Evolutionary conservation across 352 stramenopile genomes (phyloP).

Genomic region (Phytophthora hibernalis): DNA sequence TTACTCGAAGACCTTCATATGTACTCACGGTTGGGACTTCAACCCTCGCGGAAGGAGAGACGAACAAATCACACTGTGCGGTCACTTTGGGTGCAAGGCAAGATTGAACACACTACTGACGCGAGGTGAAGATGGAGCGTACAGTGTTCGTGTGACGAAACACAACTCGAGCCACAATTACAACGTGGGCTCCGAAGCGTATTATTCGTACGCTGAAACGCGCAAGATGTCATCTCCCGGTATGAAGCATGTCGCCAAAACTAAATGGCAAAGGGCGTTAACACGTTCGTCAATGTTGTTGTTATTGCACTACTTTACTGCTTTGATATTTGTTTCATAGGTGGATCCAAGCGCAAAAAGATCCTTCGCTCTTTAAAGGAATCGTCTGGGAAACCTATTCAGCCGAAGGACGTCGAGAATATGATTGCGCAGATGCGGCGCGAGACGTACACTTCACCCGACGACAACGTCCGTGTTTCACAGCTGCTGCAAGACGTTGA

Average conservation of each 20-base stretch:
- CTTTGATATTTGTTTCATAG: not conserved
- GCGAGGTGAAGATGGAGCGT: not conserved
- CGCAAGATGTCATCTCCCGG: not conserved
- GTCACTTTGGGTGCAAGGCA: not conserved
- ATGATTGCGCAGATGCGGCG: constrained; percentile 9
- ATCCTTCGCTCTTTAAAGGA: constrained; percentile 13
- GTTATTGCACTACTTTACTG: not conserved
- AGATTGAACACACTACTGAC: not conserved
- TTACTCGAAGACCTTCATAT: not conserved
- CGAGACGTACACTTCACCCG: constrained; percentile 1
- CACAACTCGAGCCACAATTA: constrained; percentile 5
- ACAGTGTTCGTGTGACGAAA: not conserved
- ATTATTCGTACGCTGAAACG: not conserved
- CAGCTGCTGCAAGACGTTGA: constrained; percentile 6
- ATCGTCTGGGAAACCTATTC: constrained; percentile 1
- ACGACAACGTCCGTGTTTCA: constrained; percentile 11
- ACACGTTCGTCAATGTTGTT: too few relatives aligned
- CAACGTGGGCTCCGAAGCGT: not conserved
- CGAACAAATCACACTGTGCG: not conserved
- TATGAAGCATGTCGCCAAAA: not conserved
- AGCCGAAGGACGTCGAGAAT: constrained; percentile 19
- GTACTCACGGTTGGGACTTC: not conserved
- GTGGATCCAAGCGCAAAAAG: constrained; percentile 5
- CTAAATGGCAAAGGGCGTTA: not conserved
- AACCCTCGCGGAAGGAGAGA: not conserved